Conservation (phyloP, 495 filamentous ascomycete genomes). For the Aspergillus conjunctus region DNA sequence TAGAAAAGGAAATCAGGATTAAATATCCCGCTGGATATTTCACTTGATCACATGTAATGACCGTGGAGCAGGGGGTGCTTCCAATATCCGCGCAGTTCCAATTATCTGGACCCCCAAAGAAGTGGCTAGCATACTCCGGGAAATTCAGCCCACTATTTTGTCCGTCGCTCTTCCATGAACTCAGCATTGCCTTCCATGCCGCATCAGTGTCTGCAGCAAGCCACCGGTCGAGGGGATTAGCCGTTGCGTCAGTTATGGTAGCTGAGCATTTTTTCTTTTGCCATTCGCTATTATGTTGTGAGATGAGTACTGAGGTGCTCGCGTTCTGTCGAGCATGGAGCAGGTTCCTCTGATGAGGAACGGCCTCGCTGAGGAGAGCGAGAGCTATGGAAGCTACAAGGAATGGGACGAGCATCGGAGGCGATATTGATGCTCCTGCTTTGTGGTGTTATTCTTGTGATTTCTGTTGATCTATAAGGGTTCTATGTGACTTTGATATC, state of each 20-base stretch:
- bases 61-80: background rate
- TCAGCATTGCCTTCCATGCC: background rate
- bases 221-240: background rate
- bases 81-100: background rate
- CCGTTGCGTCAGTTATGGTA: background rate
- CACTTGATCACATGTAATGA: background rate
- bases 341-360: background rate
- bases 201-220: background rate
- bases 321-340: background rate
- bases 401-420: background rate
- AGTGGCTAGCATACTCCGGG: background rate
- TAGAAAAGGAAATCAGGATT: background rate
- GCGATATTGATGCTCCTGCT: background rate
- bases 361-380: background rate
- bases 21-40: background rate
- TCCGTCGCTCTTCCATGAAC: background rate
- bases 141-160: background rate
- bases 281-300: background rate
- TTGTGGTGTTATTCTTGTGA: no score
- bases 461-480: no score
- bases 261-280: background rate
- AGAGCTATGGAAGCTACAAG: background rate
- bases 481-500: background rate
- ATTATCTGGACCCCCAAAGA: background rate
- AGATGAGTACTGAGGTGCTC: background rate